Conservation (phyloP, 2,329 filamentous ascomycete species). For the Hypocrella siamensis region DNA sequence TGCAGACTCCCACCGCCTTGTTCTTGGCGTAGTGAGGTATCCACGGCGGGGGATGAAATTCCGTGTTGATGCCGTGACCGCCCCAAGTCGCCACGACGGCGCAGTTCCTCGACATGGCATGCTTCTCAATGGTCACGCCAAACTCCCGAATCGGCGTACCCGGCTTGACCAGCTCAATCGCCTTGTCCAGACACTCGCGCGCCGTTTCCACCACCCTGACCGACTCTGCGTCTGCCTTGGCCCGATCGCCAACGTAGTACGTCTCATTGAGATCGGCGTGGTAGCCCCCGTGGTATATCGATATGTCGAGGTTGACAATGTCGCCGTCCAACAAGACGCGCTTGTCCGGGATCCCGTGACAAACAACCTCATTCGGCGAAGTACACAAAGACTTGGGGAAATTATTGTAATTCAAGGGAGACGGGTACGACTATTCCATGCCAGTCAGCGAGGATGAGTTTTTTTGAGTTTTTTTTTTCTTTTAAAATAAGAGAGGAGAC, state of each 20-base stretch:
- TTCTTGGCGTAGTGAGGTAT: slow-evolving; percentile 97
- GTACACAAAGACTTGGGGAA: slow-evolving; percentile 98
- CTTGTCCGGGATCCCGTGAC: slow-evolving; percentile 93
- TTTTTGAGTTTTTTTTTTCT: neutral
- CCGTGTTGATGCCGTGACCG: slow-evolving; percentile 83
- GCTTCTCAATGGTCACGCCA: slow-evolving; percentile 88
- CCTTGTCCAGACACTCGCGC: slow-evolving; percentile 75
- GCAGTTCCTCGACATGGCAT: slow-evolving; percentile 72
- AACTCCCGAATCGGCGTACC: slow-evolving; percentile 86
- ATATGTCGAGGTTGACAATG: slow-evolving; percentile 93
- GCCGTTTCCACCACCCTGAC: slow-evolving; percentile 85
- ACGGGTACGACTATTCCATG: slow-evolving; percentile 70
- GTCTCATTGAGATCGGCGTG: slow-evolving; percentile 97
- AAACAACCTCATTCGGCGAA: slow-evolving; percentile 92
- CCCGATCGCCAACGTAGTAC: slow-evolving; percentile 89
- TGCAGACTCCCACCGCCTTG: slow-evolving; percentile 87
- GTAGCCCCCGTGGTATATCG: slow-evolving; percentile 85
- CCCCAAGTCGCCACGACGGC: slow-evolving; percentile 93
- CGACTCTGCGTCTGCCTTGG: slow-evolving; percentile 66
- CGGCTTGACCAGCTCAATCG: slow-evolving; percentile 85
- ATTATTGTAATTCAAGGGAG: slow-evolving; percentile 84
- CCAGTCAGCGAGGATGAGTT: too few species aligned
- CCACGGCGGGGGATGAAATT: slow-evolving; percentile 89
- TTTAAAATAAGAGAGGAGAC: neutral
- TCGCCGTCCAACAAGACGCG: slow-evolving; percentile 78